Base-by-base conservation (phyloP, 1,284 basidiomycete genomes). In the Trametes polyzona region DNA sequence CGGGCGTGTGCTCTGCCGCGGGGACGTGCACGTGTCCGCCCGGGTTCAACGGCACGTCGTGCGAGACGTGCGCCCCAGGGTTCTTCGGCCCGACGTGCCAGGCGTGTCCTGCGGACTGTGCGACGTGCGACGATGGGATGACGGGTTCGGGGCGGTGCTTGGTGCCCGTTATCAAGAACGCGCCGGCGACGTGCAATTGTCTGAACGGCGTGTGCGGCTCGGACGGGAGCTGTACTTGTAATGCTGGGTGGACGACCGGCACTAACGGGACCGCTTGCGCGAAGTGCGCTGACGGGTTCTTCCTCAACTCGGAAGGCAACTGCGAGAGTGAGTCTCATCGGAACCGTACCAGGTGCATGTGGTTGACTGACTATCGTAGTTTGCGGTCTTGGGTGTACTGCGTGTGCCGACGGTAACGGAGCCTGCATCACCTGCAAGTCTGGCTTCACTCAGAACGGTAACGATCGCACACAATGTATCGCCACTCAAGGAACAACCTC, bases 11-110 rank as follows among this genome's bases (percentile, higher is more conserved):
- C 65, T 83, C 84, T 2, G 69, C 83, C 0, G 78, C 83, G 0
- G 88, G 89, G 4, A 83, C 80, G 19, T 94, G 92, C 66, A 71
- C 77, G 0, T 94, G 92, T 64, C 80, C 83, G 0, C 62, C 83
- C 1, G 90, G 90, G 0, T 94, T 93, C 69, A 84, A 79, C 3
- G 92, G 92, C 2, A 71, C 84, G 3, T 86, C 87, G 0, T 94
- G 92, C 73, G 90, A 93, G 69, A 77, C 83, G 1, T 94, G 92
- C 65, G 77, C 82, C 1, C 54, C 78, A 12, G 88, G 88, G 1
- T 87, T 87, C 70, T 94, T 90, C 66, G 92, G 92, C 1, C 76
- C 84, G 0, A 74, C 70, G 0, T 94, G 92, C 66, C 73, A 82
- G 56, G 67, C 84, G 7, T 94, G 92, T 65, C 86, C 89, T 1